Base-by-base conservation (phyloP, 495 filamentous ascomycete species). In the Pyrenula aspistea region DNA sequence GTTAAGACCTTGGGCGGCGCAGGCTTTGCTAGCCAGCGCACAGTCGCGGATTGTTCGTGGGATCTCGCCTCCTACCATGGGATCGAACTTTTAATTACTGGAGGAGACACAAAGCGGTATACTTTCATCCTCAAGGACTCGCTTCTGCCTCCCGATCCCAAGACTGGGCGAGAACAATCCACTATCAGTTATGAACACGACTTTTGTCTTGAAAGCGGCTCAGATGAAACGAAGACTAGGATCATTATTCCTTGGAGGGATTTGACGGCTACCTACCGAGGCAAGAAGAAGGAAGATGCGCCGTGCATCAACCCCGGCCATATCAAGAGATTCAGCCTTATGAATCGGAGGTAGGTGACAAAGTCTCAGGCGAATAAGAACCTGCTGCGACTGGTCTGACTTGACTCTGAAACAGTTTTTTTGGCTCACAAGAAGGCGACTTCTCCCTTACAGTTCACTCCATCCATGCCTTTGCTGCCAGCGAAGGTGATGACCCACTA, bases 21-120 rank as follows among this genome's bases (percentile, higher is more conserved):
- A 0, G 90, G 89, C 2, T 95, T 94, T 64, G 88, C 89, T 1
- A 84, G 80, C 0, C 87, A 91, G 60, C 80, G 85, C 23, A 88
- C 88, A 11, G 71, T 71, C 11, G 71, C 72, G n/a, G 72, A 74
- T 12, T 56, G 62, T 3, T 63, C 50, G 2, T 86, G 83, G 81
- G 73, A 88, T 61, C 63, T 88, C 8, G 71, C 73, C 4, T 59
- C 42, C 12, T 83, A 80, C 55, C 71, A 80, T 22, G 83, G 83
- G 0, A 54, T 88, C 0, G 74, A 79, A 58, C 10, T 82, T 1
- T 50, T 59, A 2, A 57, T 77, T 19, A 58, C 58, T 2, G 54
- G 59, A 19, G 58, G 67, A 25, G 73, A 77, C 25, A 71, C 70
- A 15, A 88, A 85, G 62, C 65, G 65, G 10, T 93, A 91, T 64